These are phyloP conservation scores for Solanum tarijense DNA, from an alignment of 257 asterid genomes.

Conservation along the genomic window DNA sequence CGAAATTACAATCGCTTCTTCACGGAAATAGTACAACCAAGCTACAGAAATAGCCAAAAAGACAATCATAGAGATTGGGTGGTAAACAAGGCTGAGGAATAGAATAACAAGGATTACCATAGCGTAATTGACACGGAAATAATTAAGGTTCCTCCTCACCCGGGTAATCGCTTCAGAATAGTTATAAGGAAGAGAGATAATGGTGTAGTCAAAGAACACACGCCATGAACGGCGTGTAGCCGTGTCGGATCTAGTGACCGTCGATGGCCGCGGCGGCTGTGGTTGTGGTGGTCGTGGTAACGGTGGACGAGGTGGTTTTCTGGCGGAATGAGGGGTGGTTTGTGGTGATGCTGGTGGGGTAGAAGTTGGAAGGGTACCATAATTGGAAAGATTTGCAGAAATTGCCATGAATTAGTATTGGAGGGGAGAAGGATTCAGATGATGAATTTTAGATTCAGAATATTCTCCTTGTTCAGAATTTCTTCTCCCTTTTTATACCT, in stretches of 20 bases:
- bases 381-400: constrained; percentile 7
- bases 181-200: constrained; percentile 44
- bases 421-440: neutral
- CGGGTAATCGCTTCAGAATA: constrained; percentile 57
- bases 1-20: constrained; percentile 35
- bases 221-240: constrained; percentile 73
- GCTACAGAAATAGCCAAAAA: constrained; percentile 35
- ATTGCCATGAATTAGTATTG: neutral
- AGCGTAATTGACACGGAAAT: constrained; percentile 78
- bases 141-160: constrained; percentile 51
- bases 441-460: neutral
- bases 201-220: constrained; percentile 33
- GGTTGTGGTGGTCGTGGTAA: neutral
- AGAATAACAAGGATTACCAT: constrained; percentile 41
- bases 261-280: neutral
- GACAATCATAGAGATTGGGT: constrained; percentile 77
- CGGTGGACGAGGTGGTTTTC: constrained; percentile 31
- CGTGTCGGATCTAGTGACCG: constrained; percentile 25
- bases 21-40: constrained; percentile 63
- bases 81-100: constrained; percentile 70
- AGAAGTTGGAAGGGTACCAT: constrained; percentile 18
- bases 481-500: neutral
- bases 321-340: neutral
- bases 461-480: neutral
- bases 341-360: constrained; percentile 4